A percentile compares a stretch with the other conserved stretches of the same genome.
phyloP scores from a whole-genome alignment of 2,329 filamentous ascomycete species.

The Fusarium sp. region DNA sequence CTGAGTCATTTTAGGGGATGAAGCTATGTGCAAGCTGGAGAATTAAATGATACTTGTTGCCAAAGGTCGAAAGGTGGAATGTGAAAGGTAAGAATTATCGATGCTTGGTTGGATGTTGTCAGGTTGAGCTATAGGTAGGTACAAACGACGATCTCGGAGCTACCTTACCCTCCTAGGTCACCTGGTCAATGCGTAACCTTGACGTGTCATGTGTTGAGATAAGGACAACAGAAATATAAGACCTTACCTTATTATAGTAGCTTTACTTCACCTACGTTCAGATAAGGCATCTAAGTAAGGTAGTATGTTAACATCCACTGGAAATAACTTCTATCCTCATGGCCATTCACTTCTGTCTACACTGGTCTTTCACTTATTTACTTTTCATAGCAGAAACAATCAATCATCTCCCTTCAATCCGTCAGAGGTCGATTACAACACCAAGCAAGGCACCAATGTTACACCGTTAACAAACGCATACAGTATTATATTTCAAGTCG shows the following conservation, averaged over 20 bases:
- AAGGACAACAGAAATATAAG: neutral
- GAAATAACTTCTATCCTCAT: neutral
- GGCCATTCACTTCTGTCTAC: neutral
- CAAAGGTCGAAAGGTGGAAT: neutral
- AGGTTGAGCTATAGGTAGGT: neutral
- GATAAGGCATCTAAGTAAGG: neutral
- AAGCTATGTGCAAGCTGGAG: constrained; percentile 14
- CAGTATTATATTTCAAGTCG: neutral
- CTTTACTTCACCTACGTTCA: neutral
- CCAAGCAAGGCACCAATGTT: neutral
- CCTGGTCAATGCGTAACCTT: constrained; percentile 24
- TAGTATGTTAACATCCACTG: no score
- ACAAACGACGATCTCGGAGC: constrained; percentile 24
- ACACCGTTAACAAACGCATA: neutral
- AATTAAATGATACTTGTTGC: neutral
- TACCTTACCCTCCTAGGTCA: constrained; percentile 15
- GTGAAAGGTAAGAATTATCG: neutral
- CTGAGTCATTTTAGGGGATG: constrained; percentile 52
- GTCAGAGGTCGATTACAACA: neutral
- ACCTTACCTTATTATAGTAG: neutral
- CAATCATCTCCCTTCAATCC: neutral
- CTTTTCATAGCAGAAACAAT: neutral
- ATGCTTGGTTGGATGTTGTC: constrained; percentile 12
- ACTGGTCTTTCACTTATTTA: neutral
- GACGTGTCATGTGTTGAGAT: constrained; percentile 4